Evolutionary conservation across 208 protist species (phyloP), one percentile per base, ranked within the genome.

Genomic region (Crithidia sp.): DNA sequence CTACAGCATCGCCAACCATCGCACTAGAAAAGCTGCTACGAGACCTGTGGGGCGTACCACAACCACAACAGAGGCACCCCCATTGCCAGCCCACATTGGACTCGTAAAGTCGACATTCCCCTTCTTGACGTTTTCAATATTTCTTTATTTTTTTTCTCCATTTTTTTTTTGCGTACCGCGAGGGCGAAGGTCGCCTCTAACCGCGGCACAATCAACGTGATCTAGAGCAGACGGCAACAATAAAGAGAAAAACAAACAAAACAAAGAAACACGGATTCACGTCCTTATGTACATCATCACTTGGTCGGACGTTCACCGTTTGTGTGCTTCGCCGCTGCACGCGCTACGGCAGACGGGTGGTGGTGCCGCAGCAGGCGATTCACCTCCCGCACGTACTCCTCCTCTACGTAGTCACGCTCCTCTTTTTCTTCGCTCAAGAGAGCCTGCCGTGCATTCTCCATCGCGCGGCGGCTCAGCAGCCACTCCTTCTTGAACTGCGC

Each of bases 401-500:
- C 77, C 59, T 85, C 78, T 36, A 87, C 58, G 5, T 47, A 19
- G 59, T 47, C 36, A 10, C 81, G 67, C 0, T n/a, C 3, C 0
- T 54, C 49, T 14, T 64, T 45, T 65, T 96, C 89, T 41, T 77
- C 78, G 39, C 65, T 52, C 57, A 92, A 67, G 40, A 97, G 19
- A n/a, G 83, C 66, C 55, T 88, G 81, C 7, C 93, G 69, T 54
- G 77, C 85, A 16, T 73, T 77, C 76, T 95, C 89, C 16, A 92
- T 72, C 40, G 77, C 59, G 41, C 74, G 74, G 9, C 85, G 81
- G 66, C 92, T 86, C 65, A 84, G 78, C 54, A 97, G 74, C 91
- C 93, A 97, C 74, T 91, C 77, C 64, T 95, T 87, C 74, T 94
- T 94, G 56, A 95, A 92, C 71, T 95, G 83, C 5, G 85, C 71